Base-by-base conservation (phyloP, 768 basidiomycete species). In the Agaricus sinodeliciosus region DNA sequence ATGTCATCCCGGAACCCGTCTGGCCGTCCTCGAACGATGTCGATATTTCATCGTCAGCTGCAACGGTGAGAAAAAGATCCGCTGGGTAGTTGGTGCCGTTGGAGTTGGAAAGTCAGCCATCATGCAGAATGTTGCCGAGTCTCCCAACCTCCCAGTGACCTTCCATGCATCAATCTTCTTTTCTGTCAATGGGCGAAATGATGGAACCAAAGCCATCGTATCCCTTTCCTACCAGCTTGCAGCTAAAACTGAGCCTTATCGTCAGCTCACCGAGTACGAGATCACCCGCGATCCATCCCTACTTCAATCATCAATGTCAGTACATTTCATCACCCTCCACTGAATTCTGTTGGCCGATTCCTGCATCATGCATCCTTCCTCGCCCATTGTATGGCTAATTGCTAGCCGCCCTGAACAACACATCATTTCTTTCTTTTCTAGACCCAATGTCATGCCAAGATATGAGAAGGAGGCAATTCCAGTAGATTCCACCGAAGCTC, bases 191-290 rank as follows among this genome's bases (percentile, higher is more conserved):
- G 46, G 31, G 9, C 46, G 46, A 11, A 37, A 36, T 15, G 46
- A 48, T 9, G 46, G 34, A 19, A 35, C 46, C 4, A 48, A 48
- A 49, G n/a, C n/a, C 34, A 35, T 6, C 26, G 7, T 26, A 16
- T 63, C 62, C 0, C 45, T 67, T 4, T 54, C 60, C 2, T 59
- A 57, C 28, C 62, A 67, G 27, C 49, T 67, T 3, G 58, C 61
- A 1, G 25, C 45, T 7, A 39, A 26, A 0, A 6, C 43, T 27
- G 52, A 57, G 11, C n/a, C 26, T 13, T 12, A 52, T 0, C 48
- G 47, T 9, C 39, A 43, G 5, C 48, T 48, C 13, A 44, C 61
- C 11, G 41, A 55, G 5, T 25, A 48, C 3, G 43, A 41, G 11
- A 51, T 63, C 35, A 4, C 16, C 8, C 15, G n/a, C 4, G 49